phyloP scores from a whole-genome alignment of 2,329 filamentous ascomycete genomes.

The Penicillium sp. region DNA sequence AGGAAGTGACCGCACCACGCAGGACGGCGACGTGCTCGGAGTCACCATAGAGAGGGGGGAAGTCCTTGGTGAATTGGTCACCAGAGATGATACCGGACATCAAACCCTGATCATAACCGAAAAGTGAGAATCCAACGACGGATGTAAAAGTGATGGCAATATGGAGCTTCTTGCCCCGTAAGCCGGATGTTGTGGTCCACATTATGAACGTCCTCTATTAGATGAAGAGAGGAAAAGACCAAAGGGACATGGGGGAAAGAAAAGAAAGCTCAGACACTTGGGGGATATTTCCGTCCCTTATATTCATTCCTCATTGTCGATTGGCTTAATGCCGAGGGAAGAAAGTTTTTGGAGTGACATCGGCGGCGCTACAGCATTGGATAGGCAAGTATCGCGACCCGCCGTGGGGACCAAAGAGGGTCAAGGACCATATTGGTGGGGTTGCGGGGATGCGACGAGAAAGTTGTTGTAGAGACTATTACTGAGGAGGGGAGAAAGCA shows the following conservation, averaged over 20 bases:
- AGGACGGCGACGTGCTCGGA: constrained; percentile 40
- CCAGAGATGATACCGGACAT: constrained; percentile 34
- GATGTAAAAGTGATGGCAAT: constrained; percentile 30
- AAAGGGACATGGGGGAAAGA: neutral
- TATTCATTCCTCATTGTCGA: neutral
- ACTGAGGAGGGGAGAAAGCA: too few species aligned
- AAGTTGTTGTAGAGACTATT: neutral
- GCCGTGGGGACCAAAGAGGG: constrained; percentile 2
- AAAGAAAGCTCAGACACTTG: neutral
- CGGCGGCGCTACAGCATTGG: constrained; percentile 5
- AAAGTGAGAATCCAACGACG: constrained; percentile 54
- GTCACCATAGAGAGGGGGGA: constrained; percentile 20
- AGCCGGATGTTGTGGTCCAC: constrained; percentile 33
- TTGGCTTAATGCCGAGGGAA: neutral
- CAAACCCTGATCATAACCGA: constrained; percentile 39
- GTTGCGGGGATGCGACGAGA: constrained; percentile 8
- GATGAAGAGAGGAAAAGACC: neutral
- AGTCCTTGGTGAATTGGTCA: constrained; percentile 25
- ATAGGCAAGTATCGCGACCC: constrained; percentile 8
- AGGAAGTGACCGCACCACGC: constrained; percentile 52
- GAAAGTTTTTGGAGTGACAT: constrained; percentile 6
- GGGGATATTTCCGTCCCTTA: neutral
- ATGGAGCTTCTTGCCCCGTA: constrained; percentile 25
- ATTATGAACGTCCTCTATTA: constrained; percentile 16
- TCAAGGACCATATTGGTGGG: neutral